Conservation (phyloP, 2,329 filamentous ascomycete genomes). For the Stylonectria norvegica region DNA sequence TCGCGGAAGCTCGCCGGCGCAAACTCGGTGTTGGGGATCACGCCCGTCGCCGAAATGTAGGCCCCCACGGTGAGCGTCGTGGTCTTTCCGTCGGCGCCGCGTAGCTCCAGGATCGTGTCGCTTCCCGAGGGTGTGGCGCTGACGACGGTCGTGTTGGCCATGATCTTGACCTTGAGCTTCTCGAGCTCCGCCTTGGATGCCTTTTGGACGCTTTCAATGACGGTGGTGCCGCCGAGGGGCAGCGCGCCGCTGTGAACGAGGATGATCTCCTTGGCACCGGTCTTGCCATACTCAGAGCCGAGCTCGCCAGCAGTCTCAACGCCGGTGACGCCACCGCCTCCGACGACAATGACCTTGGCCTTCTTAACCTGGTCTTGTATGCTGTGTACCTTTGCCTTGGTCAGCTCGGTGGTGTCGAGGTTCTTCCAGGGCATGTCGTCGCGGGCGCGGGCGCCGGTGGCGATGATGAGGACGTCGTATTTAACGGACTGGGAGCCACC, state of each 20-base stretch:
- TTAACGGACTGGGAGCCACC: conserved; percentile 34
- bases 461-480: conserved; percentile 54
- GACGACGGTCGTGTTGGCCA: conserved; percentile 39
- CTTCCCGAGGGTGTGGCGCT: conserved; percentile 19
- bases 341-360: conserved; percentile 49
- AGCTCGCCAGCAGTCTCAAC: conserved; percentile 52
- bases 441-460: conserved; percentile 47
- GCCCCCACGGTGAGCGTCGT: conserved; percentile 41
- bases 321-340: conserved; percentile 50
- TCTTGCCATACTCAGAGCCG: conserved; percentile 42
- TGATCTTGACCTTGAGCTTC: conserved; percentile 41
- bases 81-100: conserved; percentile 30
- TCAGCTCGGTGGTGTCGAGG: conserved; percentile 40
- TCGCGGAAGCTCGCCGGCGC: conserved; percentile 37
- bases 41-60: conserved; percentile 47
- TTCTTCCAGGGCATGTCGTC: conserved; percentile 50
- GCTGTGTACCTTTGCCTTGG: conserved; percentile 36
- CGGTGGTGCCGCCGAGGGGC: conserved; percentile 34
- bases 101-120: conserved; percentile 35
- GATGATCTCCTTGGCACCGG: conserved; percentile 44
- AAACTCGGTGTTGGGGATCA: conserved; percentile 44
- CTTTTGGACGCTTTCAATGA: conserved; percentile 38
- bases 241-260: conserved; percentile 39
- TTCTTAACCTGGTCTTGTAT: conserved; percentile 37
- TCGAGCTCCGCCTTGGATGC: conserved; percentile 38